These are phyloP conservation scores for Phlegmacium glaucopus DNA, from an alignment of 768 basidiomycete species.

Conservation along the genomic window DNA sequence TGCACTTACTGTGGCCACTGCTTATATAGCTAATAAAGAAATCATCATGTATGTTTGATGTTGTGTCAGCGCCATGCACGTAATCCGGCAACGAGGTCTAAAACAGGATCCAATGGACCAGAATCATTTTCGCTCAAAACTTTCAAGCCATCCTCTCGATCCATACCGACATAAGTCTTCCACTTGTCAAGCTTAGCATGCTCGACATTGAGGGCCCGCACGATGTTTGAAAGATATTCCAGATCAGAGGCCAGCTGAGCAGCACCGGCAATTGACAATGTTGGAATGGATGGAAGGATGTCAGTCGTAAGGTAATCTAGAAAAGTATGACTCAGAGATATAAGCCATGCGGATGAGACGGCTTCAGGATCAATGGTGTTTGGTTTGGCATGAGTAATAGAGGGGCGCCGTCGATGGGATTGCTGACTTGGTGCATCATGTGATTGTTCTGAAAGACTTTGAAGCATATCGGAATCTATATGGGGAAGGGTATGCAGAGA, in stretches of 20 bases:
- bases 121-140: constrained; percentile 23
- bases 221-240: constrained; percentile 87
- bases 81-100: constrained; percentile 35
- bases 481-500: constrained; percentile 81
- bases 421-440: constrained; percentile 28
- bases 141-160: constrained; percentile 45
- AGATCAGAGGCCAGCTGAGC: constrained; percentile 86
- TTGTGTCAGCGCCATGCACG: constrained; percentile 28
- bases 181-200: constrained; percentile 76
- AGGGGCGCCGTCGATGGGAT: constrained; percentile 39
- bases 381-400: constrained; percentile 30
- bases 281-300: constrained; percentile 69
- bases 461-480: constrained; percentile 53
- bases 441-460: constrained; percentile 40
- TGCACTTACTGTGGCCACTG: constrained; percentile 2
- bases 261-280: constrained; percentile 62
- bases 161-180: constrained; percentile 66
- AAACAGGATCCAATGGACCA: constrained; percentile 27
- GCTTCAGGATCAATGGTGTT: constrained; percentile 62
- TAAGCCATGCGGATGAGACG: constrained; percentile 88
- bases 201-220: constrained; percentile 87
- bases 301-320: constrained; percentile 66
- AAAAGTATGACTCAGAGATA: constrained; percentile 81
- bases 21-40: background rate
- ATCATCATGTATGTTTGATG: background rate